Conservation (phyloP, 495 filamentous ascomycete genomes). For the Penicillium diatomitis region DNA sequence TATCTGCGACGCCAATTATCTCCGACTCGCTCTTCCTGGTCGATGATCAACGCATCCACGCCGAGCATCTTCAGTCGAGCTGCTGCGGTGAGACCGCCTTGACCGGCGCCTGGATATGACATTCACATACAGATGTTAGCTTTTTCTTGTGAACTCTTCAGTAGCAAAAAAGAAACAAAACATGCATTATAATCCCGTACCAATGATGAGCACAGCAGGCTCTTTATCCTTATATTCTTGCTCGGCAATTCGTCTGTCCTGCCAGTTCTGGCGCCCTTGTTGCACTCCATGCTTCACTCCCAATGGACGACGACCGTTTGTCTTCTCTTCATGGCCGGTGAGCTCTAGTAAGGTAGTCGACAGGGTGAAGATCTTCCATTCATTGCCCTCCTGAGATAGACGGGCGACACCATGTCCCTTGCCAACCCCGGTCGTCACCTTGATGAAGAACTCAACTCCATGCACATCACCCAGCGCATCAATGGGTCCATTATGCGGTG, state of each 20-base stretch:
- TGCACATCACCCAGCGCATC: slow-evolving; percentile 40
- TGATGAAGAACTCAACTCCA: slow-evolving; percentile 45
- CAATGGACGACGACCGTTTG: slow-evolving; percentile 28
- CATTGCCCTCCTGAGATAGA: slow-evolving; percentile 37
- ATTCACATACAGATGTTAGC: background rate
- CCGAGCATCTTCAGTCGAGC: slow-evolving; percentile 67
- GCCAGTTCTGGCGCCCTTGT: slow-evolving; percentile 51
- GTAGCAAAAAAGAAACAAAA: no score
- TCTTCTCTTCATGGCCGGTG: slow-evolving; percentile 38
- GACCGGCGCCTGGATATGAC: slow-evolving; percentile 31
- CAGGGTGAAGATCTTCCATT: slow-evolving; percentile 58
- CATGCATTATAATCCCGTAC: no score
- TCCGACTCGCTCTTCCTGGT: slow-evolving; percentile 55
- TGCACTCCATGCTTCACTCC: slow-evolving; percentile 45
- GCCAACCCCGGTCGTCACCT: slow-evolving; percentile 38
- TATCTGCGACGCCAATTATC: slow-evolving; percentile 72
- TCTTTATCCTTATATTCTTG: slow-evolving; percentile 42
- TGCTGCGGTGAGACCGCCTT: slow-evolving; percentile 48
- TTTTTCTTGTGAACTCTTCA: background rate
- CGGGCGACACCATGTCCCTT: slow-evolving; percentile 46
- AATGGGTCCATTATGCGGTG: slow-evolving; percentile 40
- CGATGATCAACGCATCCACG: slow-evolving; percentile 55
- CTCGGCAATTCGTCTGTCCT: slow-evolving; percentile 49
- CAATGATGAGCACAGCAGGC: slow-evolving; percentile 59
- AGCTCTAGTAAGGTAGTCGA: slow-evolving; percentile 48